Evolutionary conservation across 352 stramenopile species (phyloP).

Genomic region (Thalassiosira oceanica): DNA sequence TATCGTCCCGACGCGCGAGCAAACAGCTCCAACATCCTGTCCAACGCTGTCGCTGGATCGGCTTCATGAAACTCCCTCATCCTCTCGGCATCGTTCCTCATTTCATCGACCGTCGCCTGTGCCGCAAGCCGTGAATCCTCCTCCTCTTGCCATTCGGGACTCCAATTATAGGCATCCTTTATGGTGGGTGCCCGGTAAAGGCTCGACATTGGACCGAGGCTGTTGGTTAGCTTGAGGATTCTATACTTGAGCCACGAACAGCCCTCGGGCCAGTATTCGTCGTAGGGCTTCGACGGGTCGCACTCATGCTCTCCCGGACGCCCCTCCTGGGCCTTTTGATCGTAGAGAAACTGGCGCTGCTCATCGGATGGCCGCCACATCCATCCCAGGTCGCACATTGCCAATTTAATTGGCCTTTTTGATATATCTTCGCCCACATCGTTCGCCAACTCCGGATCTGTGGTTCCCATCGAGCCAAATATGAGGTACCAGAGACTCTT

Average conservation of each 20-base stretch:
- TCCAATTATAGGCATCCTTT: conserved; percentile 11
- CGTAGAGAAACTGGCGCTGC: conserved; percentile 12
- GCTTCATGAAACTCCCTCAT: no score
- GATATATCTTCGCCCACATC: conserved; percentile 8
- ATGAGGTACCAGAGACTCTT: conserved; percentile 14
- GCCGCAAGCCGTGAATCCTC: no score
- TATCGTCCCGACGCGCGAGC: no score
- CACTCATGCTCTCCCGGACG: conserved; percentile 1
- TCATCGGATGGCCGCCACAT: conserved; percentile 7
- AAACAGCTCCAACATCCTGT: no score
- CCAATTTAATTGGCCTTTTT: no score
- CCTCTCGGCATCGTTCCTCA: no score
- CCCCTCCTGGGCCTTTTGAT: conserved; percentile 10
- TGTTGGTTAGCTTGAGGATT: conserved; percentile 13
- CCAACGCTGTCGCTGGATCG: no score
- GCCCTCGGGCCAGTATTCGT: conserved; percentile 14
- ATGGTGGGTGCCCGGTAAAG: conserved; percentile 20
- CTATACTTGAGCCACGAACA: conserved; percentile 21
- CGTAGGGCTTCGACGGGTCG: conserved; percentile 1
- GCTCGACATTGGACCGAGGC: conserved; percentile 17
- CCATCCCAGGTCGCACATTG: conserved; percentile 16
- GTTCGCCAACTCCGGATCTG: conserved; percentile 4
- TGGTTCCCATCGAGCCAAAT: conserved; percentile 28
- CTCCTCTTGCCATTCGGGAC: no score
- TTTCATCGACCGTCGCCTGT: no score